These are phyloP conservation scores for Astrephomene gubernaculifera DNA, from an alignment of 139 green algal species.

Conservation along the genomic window DNA sequence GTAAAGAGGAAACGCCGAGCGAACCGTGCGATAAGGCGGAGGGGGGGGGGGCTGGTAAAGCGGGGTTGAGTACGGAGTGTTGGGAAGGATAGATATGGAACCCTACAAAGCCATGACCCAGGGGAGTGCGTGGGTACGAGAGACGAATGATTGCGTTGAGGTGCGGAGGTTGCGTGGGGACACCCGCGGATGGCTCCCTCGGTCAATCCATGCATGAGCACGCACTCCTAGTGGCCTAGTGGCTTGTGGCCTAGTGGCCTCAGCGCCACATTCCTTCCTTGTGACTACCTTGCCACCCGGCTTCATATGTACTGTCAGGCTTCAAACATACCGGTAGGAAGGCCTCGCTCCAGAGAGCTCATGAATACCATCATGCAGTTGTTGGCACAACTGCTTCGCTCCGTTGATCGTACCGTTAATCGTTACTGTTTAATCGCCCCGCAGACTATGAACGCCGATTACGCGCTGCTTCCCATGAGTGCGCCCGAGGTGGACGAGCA, in stretches of 20 bases:
- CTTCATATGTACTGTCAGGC: not conserved
- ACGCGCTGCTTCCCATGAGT: slow-evolving; percentile 43
- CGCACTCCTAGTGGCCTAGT: too few relatives aligned
- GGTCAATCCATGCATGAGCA: too few relatives aligned
- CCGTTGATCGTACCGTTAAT: not conserved
- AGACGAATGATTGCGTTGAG: not conserved
- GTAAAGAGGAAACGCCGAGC: not conserved
- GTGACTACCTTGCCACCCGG: too few relatives aligned
- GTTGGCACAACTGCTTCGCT: not conserved
- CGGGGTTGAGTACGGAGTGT: not conserved
- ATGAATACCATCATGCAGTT: not conserved
- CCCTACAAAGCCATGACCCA: not conserved
- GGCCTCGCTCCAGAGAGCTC: too few relatives aligned
- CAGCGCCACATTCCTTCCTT: too few relatives aligned
- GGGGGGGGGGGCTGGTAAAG: not conserved
- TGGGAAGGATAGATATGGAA: not conserved
- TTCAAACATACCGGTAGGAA: not conserved
- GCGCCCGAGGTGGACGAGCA: slow-evolving; percentile 26
- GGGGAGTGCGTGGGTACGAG: not conserved
- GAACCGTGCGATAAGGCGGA: not conserved
- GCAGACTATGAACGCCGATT: slow-evolving; percentile 38
- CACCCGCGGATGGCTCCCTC: too few relatives aligned
- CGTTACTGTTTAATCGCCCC: not conserved
- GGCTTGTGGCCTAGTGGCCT: too few relatives aligned
- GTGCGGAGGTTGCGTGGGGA: not conserved